Conservation (phyloP, 2,329 filamentous ascomycete species). For the Cephalotrichum gorgonifer region DNA sequence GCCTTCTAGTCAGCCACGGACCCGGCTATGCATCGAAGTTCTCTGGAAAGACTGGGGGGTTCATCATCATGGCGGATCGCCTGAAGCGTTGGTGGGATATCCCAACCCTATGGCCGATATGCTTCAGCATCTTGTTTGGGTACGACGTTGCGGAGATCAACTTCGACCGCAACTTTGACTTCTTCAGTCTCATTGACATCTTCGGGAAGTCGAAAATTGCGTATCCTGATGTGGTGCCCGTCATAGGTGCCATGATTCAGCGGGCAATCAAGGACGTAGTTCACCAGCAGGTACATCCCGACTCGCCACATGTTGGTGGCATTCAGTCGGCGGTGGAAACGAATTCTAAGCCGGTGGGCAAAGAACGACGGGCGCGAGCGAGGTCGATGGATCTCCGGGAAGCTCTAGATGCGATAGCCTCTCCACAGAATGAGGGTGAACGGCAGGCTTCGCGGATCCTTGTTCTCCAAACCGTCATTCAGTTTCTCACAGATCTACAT, state of each 20-base stretch:
- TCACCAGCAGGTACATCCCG: slow-evolving; percentile 48
- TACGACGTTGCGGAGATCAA: slow-evolving; percentile 67
- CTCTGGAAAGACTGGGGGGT: slow-evolving; percentile 71
- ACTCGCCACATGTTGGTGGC: slow-evolving; percentile 30
- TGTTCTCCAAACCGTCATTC: slow-evolving; percentile 65
- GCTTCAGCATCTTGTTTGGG: slow-evolving; percentile 81
- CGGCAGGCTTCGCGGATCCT: slow-evolving; percentile 35
- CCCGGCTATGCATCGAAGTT: slow-evolving; percentile 78
- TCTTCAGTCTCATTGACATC: slow-evolving; percentile 61
- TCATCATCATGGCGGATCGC: slow-evolving; percentile 71
- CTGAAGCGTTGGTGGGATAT: slow-evolving; percentile 85
- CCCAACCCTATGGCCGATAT: slow-evolving; percentile 74
- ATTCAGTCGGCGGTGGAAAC: background rate
- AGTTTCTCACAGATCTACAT: slow-evolving; percentile 72
- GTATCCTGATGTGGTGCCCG: slow-evolving; percentile 67
- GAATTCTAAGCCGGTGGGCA: background rate
- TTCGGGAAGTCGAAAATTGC: slow-evolving; percentile 61
- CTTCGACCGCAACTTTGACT: slow-evolving; percentile 63
- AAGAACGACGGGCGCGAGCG: slow-evolving; percentile 27
- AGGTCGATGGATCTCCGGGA: slow-evolving; percentile 58
- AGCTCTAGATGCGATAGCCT: slow-evolving; percentile 32
- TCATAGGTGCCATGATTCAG: slow-evolving; percentile 81
- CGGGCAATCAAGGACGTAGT: slow-evolving; percentile 66
- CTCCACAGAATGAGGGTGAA: slow-evolving; percentile 6
- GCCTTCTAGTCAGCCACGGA: slow-evolving; percentile 75